Percentiles rank a stretch among this genome's conserved stretches.
phyloP scores from a whole-genome alignment of 352 stramenopile species.

The Pythium biforme region DNA sequence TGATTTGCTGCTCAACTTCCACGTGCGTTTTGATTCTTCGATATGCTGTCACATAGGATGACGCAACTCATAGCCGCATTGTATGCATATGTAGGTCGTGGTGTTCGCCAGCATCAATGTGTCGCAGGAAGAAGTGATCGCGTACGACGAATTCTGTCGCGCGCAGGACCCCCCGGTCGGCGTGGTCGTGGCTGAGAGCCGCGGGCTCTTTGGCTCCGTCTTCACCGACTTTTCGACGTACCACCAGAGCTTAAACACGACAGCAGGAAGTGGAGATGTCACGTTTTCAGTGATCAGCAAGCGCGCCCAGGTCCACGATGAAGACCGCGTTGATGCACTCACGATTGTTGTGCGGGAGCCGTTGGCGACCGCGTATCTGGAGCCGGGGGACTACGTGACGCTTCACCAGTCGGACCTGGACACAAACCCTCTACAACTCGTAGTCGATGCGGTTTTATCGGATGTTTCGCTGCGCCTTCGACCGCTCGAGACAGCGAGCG shows the following conservation, averaged over 20 bases:
- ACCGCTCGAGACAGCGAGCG: neutral
- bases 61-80: neutral
- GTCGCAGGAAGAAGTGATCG: constrained; percentile 42
- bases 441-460: neutral
- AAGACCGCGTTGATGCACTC: constrained; percentile 2
- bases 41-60: too few species aligned
- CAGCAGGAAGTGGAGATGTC: constrained; percentile 9
- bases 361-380: constrained; percentile 15
- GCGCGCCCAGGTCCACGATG: constrained; percentile 11
- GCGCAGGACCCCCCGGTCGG: constrained; percentile 37
- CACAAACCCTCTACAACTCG: neutral
- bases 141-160: constrained; percentile 51
- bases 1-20: constrained; percentile 44
- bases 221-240: constrained; percentile 37
- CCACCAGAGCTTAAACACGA: constrained; percentile 19
- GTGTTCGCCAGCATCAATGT: constrained; percentile 38
- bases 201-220: constrained; percentile 35
- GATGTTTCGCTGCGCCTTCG: constrained; percentile 7
- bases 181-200: constrained; percentile 38
- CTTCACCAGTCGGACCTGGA: neutral
- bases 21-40: constrained; percentile 21
- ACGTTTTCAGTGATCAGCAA: constrained; percentile 24
- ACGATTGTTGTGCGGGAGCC: constrained; percentile 25
- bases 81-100: constrained; percentile 33
- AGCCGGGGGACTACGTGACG: constrained; percentile 15